phyloP scores from a whole-genome alignment of 305 asterid species.

The Fraxinus nigra region DNA sequence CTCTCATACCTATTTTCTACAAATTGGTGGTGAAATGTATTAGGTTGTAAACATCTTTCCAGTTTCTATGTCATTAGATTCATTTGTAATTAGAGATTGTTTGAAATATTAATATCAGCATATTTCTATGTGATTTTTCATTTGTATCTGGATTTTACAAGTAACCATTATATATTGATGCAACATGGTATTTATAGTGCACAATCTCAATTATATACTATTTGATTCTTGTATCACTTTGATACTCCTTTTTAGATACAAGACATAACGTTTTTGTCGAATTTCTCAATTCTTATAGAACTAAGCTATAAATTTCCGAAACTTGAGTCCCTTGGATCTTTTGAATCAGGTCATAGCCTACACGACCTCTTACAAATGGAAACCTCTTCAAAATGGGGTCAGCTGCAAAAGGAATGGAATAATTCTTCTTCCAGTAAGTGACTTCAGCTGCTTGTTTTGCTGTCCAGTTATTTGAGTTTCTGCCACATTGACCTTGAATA shows the following conservation, averaged over 20 bases:
- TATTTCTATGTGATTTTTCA: neutral
- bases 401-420: constrained; percentile 28
- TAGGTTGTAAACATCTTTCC: neutral
- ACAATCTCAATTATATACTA: neutral
- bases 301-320: neutral
- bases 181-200: neutral
- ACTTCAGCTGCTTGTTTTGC: constrained; percentile 13
- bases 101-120: neutral
- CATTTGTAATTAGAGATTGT: neutral
- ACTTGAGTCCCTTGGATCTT: constrained; percentile 1
- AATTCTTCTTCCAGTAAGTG: constrained; percentile 40
- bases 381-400: constrained; percentile 38
- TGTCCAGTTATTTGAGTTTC: neutral
- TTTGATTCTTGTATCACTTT: neutral
- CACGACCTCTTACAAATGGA: constrained; percentile 62
- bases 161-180: neutral
- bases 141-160: neutral
- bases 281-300: neutral
- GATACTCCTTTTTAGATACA: neutral
- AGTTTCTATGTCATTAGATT: neutral
- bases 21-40: neutral
- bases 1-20: neutral
- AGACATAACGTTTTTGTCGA: neutral
- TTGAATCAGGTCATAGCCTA: constrained; percentile 51
- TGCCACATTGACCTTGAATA: neutral